Conservation (phyloP, 176 grass and related monocot genomes). For the Chrysopogon serrulatus region DNA sequence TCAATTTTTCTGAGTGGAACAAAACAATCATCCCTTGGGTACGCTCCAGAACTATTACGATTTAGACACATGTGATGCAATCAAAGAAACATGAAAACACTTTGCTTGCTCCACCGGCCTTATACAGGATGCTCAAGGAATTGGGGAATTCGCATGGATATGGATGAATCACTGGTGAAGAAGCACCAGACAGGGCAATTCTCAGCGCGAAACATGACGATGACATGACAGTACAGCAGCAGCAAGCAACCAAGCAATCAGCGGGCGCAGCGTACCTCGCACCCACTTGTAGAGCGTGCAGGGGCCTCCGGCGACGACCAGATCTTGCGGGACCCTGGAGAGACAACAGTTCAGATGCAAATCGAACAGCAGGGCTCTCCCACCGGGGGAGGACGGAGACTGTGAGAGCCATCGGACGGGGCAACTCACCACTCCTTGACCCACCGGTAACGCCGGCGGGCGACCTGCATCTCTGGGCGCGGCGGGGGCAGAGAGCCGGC, state of each 20-base stretch:
- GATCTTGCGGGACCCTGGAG: conserved; percentile 77
- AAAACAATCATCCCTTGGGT: not conserved
- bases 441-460: conserved; percentile 46
- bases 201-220: not conserved
- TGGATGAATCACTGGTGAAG: not conserved
- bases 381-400: not conserved
- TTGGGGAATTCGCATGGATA: not conserved
- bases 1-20: not conserved
- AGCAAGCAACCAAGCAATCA: not conserved
- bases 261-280: conserved; percentile 44
- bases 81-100: not conserved
- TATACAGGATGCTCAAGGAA: not conserved
- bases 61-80: not conserved
- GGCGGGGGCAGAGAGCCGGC: not conserved
- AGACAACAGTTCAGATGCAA: conserved; percentile 2
- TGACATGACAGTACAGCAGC: not conserved
- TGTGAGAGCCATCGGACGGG: not conserved
- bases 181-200: not conserved
- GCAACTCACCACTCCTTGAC: conserved; percentile 78
- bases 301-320: conserved; percentile 60
- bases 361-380: not conserved
- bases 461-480: conserved; percentile 35
- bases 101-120: not conserved
- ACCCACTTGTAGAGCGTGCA: conserved; percentile 95
- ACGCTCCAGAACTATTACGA: not conserved